These are phyloP conservation scores for Starmera pachycereana DNA, from an alignment of 805 yeast genomes.

Conservation along the genomic window DNA sequence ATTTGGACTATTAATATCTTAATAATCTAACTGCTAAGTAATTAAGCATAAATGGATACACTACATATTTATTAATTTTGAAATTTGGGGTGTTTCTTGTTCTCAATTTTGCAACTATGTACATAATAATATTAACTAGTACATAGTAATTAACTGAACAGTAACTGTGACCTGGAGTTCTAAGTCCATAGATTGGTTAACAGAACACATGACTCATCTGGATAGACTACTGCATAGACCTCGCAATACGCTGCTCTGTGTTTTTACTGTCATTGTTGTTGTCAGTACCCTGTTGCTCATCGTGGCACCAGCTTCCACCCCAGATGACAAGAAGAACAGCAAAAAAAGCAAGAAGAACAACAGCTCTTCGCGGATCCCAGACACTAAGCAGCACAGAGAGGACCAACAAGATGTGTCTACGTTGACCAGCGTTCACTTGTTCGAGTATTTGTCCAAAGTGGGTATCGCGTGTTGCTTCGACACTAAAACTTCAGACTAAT, in stretches of 20 bases:
- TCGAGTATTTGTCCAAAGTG: slow-evolving; percentile 8
- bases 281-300: slow-evolving; percentile 8
- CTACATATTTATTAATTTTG: too few species aligned
- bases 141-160: too few species aligned
- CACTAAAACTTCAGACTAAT: background rate
- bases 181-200: background rate
- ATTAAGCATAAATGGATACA: too few species aligned
- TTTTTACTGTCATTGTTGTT: slow-evolving; percentile 10
- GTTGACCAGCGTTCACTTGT: slow-evolving; percentile 8
- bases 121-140: too few species aligned
- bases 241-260: background rate
- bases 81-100: too few species aligned
- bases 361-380: slow-evolving; percentile 1
- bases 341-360: background rate
- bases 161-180: background rate
- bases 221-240: background rate
- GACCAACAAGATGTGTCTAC: background rate
- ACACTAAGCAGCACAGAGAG: background rate
- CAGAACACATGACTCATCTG: background rate
- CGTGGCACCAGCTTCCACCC: slow-evolving; percentile 1
- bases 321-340: background rate
- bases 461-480: background rate
- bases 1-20: too few species aligned
- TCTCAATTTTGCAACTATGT: too few species aligned
- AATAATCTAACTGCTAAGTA: too few species aligned